Evolutionary conservation across 257 asterid species (phyloP), one percentile per base, ranked within the genome.

Genomic region (Primulina tabacum): DNA sequence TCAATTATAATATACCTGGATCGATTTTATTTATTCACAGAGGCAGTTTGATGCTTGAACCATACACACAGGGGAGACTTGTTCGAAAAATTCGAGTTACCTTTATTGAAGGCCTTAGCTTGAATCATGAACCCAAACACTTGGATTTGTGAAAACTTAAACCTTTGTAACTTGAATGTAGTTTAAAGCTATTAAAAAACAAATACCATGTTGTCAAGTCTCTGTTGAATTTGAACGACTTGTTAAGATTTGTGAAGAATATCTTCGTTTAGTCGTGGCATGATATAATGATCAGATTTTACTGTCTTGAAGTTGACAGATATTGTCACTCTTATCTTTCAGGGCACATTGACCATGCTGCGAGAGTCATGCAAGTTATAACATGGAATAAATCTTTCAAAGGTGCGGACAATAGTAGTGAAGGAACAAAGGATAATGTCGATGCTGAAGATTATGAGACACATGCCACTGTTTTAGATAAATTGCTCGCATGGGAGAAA

Each of bases 401-500:
- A 76, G 96, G 97, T 21, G 76, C 69, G 35, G 78, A 88, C 20
- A 84, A 84, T 75, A 86, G 95, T 26, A 86, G 94, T 20, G 94
- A 89, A 59, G 90, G 74, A 69, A 60, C 76, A 18, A 84, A 73
- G 38, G 90, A 86, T 67, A 90, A 78, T 67, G 60, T 72, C n/a
- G 88, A 83, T 68, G 76, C 78, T 6, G 96, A 86, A 17, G 96
- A 90, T 50, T 81, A 70, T 14, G 99, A 93, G 86, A 87, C 97
- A 5, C 97, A 87, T 78, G 99, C 99, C 79, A 93, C 96, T 12
- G 84, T 93, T 76, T 84, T 93, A 78, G 99, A 93, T 82, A 93
- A 93, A 84, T 84, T 93, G 80, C 82, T 90, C 40, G 99, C 97
- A 7, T 93, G 99, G 99, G 99, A 93, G 87, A 93, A 93, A 80